Base-by-base conservation (phyloP, 495 filamentous ascomycete species). In the Penicillium herquei region DNA sequence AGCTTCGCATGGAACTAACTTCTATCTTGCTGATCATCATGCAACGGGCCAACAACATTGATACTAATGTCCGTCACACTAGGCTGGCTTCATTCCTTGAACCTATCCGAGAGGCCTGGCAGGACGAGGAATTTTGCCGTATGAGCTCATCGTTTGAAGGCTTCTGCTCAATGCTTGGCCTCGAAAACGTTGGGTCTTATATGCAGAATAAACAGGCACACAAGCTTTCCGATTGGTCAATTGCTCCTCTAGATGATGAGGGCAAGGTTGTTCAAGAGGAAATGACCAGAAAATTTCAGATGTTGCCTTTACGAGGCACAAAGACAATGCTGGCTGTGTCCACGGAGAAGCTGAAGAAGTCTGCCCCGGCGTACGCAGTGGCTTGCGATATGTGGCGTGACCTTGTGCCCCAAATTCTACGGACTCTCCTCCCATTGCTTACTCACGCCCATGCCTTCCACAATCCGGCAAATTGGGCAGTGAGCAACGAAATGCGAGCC, bases 381-480 rank as follows among this genome's bases (percentile, higher is more conserved):
- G 86, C 91, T 1, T 87, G 86, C 62, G 75, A 73, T 21, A 76
- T 98, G 33, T 99, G 94, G 94, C 82, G 87, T 53, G 87, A 92
- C 35, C 77, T 85, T 0, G 87, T 96, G 47, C 89, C 91, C 3
- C 68, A 83, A 35, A 92, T 99, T 48, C 74, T 98, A 34, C 93
- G 92, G 30, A 91, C 89, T 52, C 68, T 99, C 6, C 82, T 98
- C 40, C 86, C 92, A 50, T 89, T 97, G 55, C 73, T 98, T 39
- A 94, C 88, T 59, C 84, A 92, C 63, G 91, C 92, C 4, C 92
- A 97, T 74, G 89, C 91, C n/a, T 96, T 94, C 59, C 90, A 96
- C 66, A 90, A 96, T 60, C 83, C 91, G 0, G 69, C 75, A 17
- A 94, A 91, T 61, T 99, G 94, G 94, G 79, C 78, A 17, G 79